Base-by-base conservation (phyloP, 2,329 filamentous ascomycete genomes). In the Lasiodiplodia sp. region DNA sequence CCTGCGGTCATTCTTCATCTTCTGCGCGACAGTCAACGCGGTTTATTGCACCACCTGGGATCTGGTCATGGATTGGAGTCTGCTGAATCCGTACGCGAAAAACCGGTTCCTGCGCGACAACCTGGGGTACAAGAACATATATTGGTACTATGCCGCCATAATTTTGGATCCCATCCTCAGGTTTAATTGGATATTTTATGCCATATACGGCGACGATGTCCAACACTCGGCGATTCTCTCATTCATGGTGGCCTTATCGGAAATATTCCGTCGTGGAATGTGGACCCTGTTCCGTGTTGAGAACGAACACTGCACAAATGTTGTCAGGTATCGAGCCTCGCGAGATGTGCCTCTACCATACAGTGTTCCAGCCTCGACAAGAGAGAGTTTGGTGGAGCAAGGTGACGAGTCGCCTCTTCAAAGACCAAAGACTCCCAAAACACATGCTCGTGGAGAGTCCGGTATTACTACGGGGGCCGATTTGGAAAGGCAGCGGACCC, bases 261-360 rank as follows among this genome's bases (percentile, higher is more conserved):
- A 99, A 78, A 88, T 97, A 25, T 85, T 88, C n/a, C 89, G 96
- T 38, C 85, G 96, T 77, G 94, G 93, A 70, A 88, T 97, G 76
- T 99, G 96, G 96, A 90, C 91, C 0, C 84, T 98, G 4, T 92
- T 99, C 78, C 92, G 96, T 51, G 94, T 99, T 31, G 96, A 99
- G 80, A 99, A 99, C 79, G 96, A 99, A 75, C 96, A 99, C 81
- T 97, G 94, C 80, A 90, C 91, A 67, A 74, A 71, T 63, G 95
- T 99, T 2, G 88, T 90, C 21, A 90, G 93, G 72, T 96, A 96
- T 85, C 94, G 96, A 72, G 96, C 96, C 4, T 93, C 91, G 2
- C 87, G 95, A 68, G 94, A 97, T 74, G 87, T 97, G 0, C 93
- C 93, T 0, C 85, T 98, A 0, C 95, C 95, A 0, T 98, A 97